Evolutionary conservation across 2,329 filamentous ascomycete genomes (phyloP), one percentile per base, ranked within the genome.

Genomic region (Fusarium avenaceum): DNA sequence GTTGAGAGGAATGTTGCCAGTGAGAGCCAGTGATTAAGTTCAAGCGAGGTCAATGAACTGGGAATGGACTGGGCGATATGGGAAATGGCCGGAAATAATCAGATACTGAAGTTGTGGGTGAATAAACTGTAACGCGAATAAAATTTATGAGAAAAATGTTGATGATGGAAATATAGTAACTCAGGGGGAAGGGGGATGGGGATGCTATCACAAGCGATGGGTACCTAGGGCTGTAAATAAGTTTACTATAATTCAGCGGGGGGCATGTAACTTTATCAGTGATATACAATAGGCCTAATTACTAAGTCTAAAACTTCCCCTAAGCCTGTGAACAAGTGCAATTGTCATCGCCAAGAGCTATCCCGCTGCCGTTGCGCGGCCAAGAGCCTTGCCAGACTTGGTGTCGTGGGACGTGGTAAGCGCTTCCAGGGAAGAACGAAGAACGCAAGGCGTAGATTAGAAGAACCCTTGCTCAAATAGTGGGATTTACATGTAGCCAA

Each of bases 21-120:
- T 65, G 65, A 22, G 28, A 51, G 49, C 35, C 51, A 49, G 47
- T 63, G 65, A 52, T 60, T 67, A 67, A 49, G 56, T 63, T 63
- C 57, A 51, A 48, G 38, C 48, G 52, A 67, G 62, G 65, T 52
- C 33, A 6, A 38, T 44, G 39, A 30, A 22, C 28, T 4, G 64
- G 48, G 19, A 65, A 65, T 50, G 15, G 44, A 49, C 26, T n/a
- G 17, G 5, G 35, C 17, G 35, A n/a, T n/a, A 10, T 6, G 7
- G n/a, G 35, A 38, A 24, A 38, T n/a, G 17, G 11, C 35, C 4
- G 17, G 17, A n/a, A 38, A n/a, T 38, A 38, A 19, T 10, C n/a
- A 38, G 35, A n/a, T 38, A n/a, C 9, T 10, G 7, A 22, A 35
- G n/a, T 19, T n/a, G 22, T 30, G n/a, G 19, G 22, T 35, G n/a